Base-by-base conservation (phyloP, 306 rosid species). In the Coriaria nepalensis region DNA sequence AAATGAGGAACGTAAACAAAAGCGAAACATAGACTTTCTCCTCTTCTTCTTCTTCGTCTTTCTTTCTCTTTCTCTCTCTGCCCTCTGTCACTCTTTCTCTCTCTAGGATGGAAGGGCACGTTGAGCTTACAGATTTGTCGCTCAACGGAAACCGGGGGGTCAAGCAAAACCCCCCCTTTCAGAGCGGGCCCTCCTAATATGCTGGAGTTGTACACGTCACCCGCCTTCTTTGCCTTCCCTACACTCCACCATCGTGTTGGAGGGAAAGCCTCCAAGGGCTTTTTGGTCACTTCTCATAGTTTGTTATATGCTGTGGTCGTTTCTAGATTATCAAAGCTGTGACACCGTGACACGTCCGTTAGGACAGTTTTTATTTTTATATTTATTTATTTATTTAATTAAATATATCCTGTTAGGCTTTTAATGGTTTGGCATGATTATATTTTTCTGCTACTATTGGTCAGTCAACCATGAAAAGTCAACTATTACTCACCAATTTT, bases 141-240 rank as follows among this genome's bases (percentile, higher is more conserved):
- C 54, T 57, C 59, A 70, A 56, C 67, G 49, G 68, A 57, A 62
- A 64, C 46, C 59, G 59, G 38, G 54, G 40, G 60, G 63, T 39
- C 63, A 68, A 65, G 71, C 76, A 38, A 62, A 57, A 52, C 49
- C 74, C 72, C n/a, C n/a, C n/a, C n/a, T 51, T 13, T 36, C 53
- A 62, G 77, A 72, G 53, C 86, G 90, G 66, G 81, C 64, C 80
- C 68, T 76, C 38, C 76, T 66, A 63, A 66, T 60, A 32, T 64
- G 69, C 61, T 14, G 68, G 64, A 67, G 59, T 45, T 68, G 73
- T 56, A 66, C 87, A 73, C 66, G 67, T 69, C 76, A 57, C 41
- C 54, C 38, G 62, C 8, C 46, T 55, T 55, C 71, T 46, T 52
- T 55, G 69, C 49, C 68, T 49, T 57, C 44, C 42, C n/a, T n/a